Evolutionary conservation across 2,329 filamentous ascomycete genomes (phyloP).

Genomic region (Epichloe brachyelytri): DNA sequence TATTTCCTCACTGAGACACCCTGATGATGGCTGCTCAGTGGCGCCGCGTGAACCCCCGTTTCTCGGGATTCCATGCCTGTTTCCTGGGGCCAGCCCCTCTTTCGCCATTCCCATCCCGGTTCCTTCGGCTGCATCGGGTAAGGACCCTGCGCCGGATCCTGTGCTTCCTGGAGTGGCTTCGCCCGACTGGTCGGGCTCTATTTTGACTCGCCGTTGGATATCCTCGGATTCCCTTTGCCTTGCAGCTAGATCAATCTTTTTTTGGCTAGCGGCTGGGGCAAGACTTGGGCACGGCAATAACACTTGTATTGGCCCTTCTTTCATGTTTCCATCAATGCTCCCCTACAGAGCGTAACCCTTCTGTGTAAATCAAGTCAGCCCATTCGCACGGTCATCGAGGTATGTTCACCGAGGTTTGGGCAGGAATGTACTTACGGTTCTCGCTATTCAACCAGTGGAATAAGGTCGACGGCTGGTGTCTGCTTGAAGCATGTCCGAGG

Average conservation of each 20-base stretch:
- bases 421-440: background rate
- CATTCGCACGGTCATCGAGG: background rate
- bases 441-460: conserved; percentile 4
- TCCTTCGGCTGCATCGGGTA: background rate
- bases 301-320: background rate
- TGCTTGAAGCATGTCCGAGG: background rate
- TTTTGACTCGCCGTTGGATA: background rate
- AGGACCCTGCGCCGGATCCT: background rate
- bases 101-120: background rate
- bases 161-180: background rate
- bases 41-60: background rate
- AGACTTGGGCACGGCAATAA: background rate
- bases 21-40: background rate
- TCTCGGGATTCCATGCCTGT: background rate
- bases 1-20: background rate
- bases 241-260: background rate
- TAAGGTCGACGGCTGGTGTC: conserved; percentile 1
- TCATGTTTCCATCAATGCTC: background rate
- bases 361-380: background rate
- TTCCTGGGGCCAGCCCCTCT: background rate
- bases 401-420: background rate
- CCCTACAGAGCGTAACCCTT: background rate
- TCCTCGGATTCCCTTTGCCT: background rate
- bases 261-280: background rate
- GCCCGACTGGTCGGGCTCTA: background rate